These are phyloP conservation scores for Monosporascus sp. DNA, from an alignment of 2,329 filamentous ascomycete genomes.

Conservation along the genomic window DNA sequence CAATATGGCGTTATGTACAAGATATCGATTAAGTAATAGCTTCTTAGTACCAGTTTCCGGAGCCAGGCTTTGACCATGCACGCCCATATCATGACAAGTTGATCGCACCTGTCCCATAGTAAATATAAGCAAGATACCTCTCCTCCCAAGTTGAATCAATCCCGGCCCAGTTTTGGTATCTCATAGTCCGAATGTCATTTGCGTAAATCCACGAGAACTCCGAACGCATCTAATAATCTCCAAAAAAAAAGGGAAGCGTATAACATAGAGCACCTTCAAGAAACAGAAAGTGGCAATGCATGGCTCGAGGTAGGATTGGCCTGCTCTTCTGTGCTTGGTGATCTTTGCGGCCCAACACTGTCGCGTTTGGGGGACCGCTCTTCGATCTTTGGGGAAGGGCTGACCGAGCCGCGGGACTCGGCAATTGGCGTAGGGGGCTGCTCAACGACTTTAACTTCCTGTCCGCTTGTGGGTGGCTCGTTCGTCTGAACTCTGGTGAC, in stretches of 20 bases:
- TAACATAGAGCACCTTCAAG: conserved; percentile 6
- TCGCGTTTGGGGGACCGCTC: conserved; percentile 10
- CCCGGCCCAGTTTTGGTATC: not conserved
- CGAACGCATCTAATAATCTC: conserved; percentile 17
- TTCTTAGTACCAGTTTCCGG: not conserved
- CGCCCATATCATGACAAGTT: not conserved
- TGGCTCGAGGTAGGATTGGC: conserved; percentile 7
- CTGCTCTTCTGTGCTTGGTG: conserved; percentile 9
- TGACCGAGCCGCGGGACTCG: conserved; percentile 2
- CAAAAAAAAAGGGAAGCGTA: conserved; percentile 12
- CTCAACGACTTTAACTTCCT: not conserved
- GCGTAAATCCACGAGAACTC: conserved; percentile 7
- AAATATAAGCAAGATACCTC: not conserved
- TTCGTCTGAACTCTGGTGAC: not conserved
- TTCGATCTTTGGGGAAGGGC: conserved; percentile 4
- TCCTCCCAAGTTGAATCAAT: not conserved
- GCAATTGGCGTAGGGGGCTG: conserved; percentile 3
- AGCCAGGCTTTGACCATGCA: not conserved
- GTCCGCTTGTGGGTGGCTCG: not conserved
- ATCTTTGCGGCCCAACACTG: conserved; percentile 1
- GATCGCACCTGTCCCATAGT: not conserved
- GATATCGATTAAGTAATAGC: not conserved
- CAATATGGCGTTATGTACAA: not conserved
- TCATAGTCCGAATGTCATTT: not conserved
- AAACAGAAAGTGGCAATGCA: conserved; percentile 15